phyloP scores from a whole-genome alignment of 495 filamentous ascomycete genomes.

The Pseudomonodictys pantanalensis region DNA sequence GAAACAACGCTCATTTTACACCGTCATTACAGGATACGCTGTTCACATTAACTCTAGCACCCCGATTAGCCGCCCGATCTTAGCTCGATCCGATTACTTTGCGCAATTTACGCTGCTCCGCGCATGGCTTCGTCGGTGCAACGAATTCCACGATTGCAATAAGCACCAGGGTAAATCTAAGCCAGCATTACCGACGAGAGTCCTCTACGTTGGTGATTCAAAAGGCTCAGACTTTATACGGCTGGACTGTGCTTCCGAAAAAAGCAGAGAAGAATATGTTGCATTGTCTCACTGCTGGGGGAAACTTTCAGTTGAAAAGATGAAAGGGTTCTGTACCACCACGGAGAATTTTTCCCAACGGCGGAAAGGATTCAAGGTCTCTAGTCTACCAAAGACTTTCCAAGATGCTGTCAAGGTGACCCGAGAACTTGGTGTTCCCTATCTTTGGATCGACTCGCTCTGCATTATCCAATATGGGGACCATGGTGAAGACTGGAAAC shows the following conservation, averaged over 20 bases:
- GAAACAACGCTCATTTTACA: background rate
- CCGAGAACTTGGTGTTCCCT: slow-evolving; percentile 9
- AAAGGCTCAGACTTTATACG: slow-evolving; percentile 2
- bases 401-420: slow-evolving; percentile 15
- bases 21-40: background rate
- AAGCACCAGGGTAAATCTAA: slow-evolving; percentile 3
- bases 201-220: slow-evolving; percentile 16
- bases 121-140: slow-evolving; percentile 11
- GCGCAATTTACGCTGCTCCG: slow-evolving; percentile 7
- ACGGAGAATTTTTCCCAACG: slow-evolving; percentile 4
- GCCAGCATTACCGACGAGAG: slow-evolving; percentile 4
- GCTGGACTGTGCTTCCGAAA: slow-evolving; percentile 2
- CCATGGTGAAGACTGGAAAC: slow-evolving; percentile 23
- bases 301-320: background rate
- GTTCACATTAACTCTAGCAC: background rate
- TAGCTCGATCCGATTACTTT: background rate
- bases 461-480: slow-evolving; percentile 22
- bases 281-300: slow-evolving; percentile 17
- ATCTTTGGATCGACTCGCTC: slow-evolving; percentile 16
- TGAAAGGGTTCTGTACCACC: slow-evolving; percentile 6
- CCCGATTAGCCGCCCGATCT: slow-evolving; percentile 3
- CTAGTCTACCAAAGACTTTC: slow-evolving; percentile 14
- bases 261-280: slow-evolving; percentile 6
- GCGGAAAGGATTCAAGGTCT: slow-evolving; percentile 6
- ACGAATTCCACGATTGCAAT: slow-evolving; percentile 7